These are phyloP conservation scores for Mycena alexandri DNA, from an alignment of 768 basidiomycete genomes.

Conservation along the genomic window DNA sequence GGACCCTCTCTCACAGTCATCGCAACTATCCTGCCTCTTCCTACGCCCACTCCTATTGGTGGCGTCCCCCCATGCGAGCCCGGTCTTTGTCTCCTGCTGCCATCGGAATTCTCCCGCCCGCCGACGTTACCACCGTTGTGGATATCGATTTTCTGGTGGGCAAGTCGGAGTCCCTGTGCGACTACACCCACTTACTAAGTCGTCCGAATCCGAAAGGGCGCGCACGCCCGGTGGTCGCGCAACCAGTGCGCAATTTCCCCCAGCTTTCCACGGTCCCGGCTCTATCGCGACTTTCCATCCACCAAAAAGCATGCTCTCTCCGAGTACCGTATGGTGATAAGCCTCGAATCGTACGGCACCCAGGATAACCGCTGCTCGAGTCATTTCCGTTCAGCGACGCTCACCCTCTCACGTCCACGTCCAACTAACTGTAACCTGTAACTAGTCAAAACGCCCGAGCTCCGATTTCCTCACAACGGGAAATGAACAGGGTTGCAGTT, in stretches of 20 bases:
- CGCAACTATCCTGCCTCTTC: constrained; percentile 6
- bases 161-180: background rate
- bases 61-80: background rate
- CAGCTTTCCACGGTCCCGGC: constrained; percentile 7
- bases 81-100: constrained; percentile 6
- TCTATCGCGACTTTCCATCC: background rate
- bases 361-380: constrained; percentile 9
- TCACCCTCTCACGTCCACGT: constrained; percentile 18
- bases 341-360: constrained; percentile 5
- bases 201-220: constrained; percentile 4
- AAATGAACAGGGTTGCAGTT: background rate
- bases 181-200: background rate
- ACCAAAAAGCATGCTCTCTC: background rate
- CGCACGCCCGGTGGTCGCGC: background rate
- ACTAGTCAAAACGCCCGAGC: constrained; percentile 7
- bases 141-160: background rate
- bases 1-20: constrained; percentile 20
- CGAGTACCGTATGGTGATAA: constrained; percentile 31
- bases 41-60: constrained; percentile 4
- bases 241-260: background rate
- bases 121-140: constrained; percentile 8
- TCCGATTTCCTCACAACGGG: background rate
- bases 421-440: constrained; percentile 6
- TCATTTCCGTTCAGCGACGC: background rate
- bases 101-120: background rate